A percentile compares a stretch with the other conserved stretches of the same genome.
phyloP scores from a whole-genome alignment of 139 green algal species.

The Chlamydomonas sp. region DNA sequence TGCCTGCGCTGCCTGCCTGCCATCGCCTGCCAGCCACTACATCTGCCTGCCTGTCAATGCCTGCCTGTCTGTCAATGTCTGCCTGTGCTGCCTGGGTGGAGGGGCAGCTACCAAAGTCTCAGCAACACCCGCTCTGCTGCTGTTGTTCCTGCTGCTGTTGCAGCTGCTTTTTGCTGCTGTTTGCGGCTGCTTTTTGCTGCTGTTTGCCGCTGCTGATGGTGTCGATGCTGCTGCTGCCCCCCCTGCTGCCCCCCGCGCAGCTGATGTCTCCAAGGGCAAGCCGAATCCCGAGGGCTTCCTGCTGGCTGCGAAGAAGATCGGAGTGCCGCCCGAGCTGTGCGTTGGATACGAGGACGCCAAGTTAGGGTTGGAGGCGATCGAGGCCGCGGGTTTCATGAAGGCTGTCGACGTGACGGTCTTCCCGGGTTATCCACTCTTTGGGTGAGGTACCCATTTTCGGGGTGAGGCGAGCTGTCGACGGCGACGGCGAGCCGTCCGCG shows the following conservation, averaged over 20 bases:
- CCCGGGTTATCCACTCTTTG: neutral
- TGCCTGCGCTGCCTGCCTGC: too few relatives aligned
- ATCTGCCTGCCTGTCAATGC: too few relatives aligned
- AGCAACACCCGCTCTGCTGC: neutral
- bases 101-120: neutral
- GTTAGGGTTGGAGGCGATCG: slow-evolving; percentile 20
- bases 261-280: slow-evolving; percentile 39
- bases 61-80: too few relatives aligned
- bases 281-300: slow-evolving; percentile 43
- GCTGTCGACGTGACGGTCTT: slow-evolving; percentile 2
- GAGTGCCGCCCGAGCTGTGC: slow-evolving; percentile 27
- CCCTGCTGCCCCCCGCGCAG: neutral
- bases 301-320: slow-evolving; percentile 28
- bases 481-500: too few relatives aligned
- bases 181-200: too few relatives aligned
- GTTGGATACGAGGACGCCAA: slow-evolving; percentile 40
- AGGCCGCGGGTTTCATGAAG: slow-evolving; percentile 3
- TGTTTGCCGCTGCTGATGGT: too few relatives aligned
- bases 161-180: neutral
- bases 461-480: too few relatives aligned
- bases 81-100: too few relatives aligned
- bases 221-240: too few relatives aligned
- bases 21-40: too few relatives aligned
- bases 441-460: too few relatives aligned
- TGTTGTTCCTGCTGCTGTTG: neutral